Conservation (phyloP, 2,329 filamentous ascomycete genomes). For the Xylaria multiplex region DNA sequence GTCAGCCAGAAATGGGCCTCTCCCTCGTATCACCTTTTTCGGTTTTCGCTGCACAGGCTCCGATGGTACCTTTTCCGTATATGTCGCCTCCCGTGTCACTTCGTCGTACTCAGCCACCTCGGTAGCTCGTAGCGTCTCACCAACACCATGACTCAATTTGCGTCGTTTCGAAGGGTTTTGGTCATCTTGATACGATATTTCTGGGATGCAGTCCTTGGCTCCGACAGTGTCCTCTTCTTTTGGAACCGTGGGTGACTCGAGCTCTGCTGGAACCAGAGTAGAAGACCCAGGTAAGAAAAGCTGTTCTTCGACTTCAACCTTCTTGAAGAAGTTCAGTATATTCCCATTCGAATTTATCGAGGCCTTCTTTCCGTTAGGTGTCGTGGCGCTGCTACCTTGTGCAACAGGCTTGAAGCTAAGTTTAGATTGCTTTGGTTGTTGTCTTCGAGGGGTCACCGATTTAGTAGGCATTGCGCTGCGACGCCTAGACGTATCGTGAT, state of each 20-base stretch:
- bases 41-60: slow-evolving; percentile 29
- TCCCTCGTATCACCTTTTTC: slow-evolving; percentile 44
- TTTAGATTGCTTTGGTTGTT: slow-evolving; percentile 44
- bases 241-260: slow-evolving; percentile 39
- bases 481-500: slow-evolving; percentile 10
- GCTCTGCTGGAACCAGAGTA: slow-evolving; percentile 7
- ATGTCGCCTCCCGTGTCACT: slow-evolving; percentile 12
- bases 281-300: slow-evolving; percentile 61
- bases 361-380: slow-evolving; percentile 47
- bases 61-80: slow-evolving; percentile 10
- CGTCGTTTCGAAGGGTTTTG: slow-evolving; percentile 53
- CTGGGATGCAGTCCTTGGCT: slow-evolving; percentile 47
- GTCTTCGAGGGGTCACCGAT: slow-evolving; percentile 41
- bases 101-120: slow-evolving; percentile 15
- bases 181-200: slow-evolving; percentile 45
- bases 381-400: slow-evolving; percentile 40
- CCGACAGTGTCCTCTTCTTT: slow-evolving; percentile 50
- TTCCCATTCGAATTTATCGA: slow-evolving; percentile 72
- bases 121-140: slow-evolving; percentile 5
- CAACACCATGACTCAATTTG: slow-evolving; percentile 51
- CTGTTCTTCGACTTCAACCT: slow-evolving; percentile 68
- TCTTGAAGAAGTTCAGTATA: slow-evolving; percentile 80
- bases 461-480: slow-evolving; percentile 39
- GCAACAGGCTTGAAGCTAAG: slow-evolving; percentile 44
- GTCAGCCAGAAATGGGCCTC: slow-evolving; percentile 76